Conservation (phyloP, 495 filamentous ascomycete species). For the Sordaria brevicollis region DNA sequence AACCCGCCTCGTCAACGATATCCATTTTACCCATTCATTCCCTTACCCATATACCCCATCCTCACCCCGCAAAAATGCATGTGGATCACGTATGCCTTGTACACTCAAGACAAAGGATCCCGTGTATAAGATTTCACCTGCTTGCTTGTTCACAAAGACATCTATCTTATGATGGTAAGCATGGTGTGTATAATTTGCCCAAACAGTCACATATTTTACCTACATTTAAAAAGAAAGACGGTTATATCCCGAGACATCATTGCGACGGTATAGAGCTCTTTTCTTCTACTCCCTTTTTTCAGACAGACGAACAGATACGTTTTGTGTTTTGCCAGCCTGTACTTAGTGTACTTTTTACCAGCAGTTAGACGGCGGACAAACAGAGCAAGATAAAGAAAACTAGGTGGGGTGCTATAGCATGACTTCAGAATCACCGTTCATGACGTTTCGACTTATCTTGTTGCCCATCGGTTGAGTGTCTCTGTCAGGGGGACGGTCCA, state of each 20-base stretch:
- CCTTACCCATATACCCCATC: neutral
- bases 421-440: neutral
- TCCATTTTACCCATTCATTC: neutral
- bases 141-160: neutral
- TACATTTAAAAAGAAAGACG: neutral
- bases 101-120: neutral
- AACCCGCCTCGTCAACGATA: neutral
- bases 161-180: neutral
- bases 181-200: neutral
- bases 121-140: neutral
- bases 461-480: neutral
- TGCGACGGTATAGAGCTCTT: neutral
- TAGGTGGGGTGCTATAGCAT: neutral
- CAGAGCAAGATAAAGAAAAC: neutral
- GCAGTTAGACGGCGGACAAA: neutral
- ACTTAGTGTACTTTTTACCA: neutral
- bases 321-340: neutral
- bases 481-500: neutral
- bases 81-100: neutral
- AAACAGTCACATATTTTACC: neutral
- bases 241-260: neutral
- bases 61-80: neutral
- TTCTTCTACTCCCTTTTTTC: neutral
- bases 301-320: neutral
- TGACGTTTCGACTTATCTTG: neutral